Conservation (phyloP, 306 rosid genomes). For the Acacia acuminata region DNA sequence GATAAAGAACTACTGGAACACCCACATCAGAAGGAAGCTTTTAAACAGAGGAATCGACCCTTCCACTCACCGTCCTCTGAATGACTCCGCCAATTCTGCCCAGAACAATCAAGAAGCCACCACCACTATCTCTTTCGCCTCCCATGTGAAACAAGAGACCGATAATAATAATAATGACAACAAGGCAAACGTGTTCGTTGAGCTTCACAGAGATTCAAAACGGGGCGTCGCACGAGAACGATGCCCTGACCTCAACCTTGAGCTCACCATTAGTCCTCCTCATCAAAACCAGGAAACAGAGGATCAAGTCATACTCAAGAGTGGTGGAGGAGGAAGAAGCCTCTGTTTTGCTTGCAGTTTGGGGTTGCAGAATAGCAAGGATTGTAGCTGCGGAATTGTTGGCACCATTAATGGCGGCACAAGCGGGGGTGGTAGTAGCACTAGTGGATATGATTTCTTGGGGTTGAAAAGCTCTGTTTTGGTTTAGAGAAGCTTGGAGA, state of each 20-base stretch:
- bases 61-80: slow-evolving; percentile 73
- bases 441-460: slow-evolving; percentile 78
- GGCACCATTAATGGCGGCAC: slow-evolving; percentile 14
- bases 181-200: slow-evolving; percentile 20
- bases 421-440: slow-evolving; percentile 28
- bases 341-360: slow-evolving; percentile 46
- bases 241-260: slow-evolving; percentile 89
- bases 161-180: slow-evolving; percentile 36
- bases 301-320: slow-evolving; percentile 40
- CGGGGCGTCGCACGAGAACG: slow-evolving; percentile 36
- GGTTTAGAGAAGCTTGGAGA: slow-evolving; percentile 88
- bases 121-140: slow-evolving; percentile 61
- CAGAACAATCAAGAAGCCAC: slow-evolving; percentile 37
- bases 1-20: slow-evolving; percentile 98
- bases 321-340: slow-evolving; percentile 22
- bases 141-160: slow-evolving; percentile 58
- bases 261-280: slow-evolving; percentile 87
- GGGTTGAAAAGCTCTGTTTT: slow-evolving; percentile 69
- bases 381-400: slow-evolving; percentile 49
- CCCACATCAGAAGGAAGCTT: slow-evolving; percentile 96
- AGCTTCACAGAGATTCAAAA: slow-evolving; percentile 30
- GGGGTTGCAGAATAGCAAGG: slow-evolving; percentile 47
- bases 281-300: slow-evolving; percentile 39
- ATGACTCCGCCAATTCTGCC: slow-evolving; percentile 34
- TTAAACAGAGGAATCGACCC: slow-evolving; percentile 94